Percentiles rank a stretch among this genome's conserved stretches.
Conservation (phyloP, 257 asterid species). For the Pogostemon cablin region DNA sequence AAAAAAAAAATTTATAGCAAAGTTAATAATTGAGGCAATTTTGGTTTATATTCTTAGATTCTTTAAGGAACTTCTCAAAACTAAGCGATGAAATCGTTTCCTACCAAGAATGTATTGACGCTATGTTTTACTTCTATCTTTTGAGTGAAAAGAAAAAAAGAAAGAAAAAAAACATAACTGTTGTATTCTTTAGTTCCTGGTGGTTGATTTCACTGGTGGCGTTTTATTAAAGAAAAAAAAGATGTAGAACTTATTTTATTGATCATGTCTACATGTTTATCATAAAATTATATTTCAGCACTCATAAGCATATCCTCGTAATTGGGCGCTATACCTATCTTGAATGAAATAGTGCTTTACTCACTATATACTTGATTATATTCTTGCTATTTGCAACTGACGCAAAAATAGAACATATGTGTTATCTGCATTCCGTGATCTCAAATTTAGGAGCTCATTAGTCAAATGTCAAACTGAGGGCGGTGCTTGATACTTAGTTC, state of each 20-base stretch:
- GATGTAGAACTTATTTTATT: not conserved
- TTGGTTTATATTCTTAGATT: not conserved
- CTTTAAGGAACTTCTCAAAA: too few species aligned
- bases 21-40: not conserved
- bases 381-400: not conserved
- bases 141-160: not conserved
- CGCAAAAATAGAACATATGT: not conserved
- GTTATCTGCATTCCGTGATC: not conserved
- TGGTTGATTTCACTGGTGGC: not conserved
- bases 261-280: not conserved
- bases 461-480: not conserved
- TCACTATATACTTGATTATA: not conserved
- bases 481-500: not conserved
- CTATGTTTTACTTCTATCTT: not conserved
- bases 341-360: not conserved
- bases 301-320: not conserved
- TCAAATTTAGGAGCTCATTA: not conserved
- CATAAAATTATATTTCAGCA: not conserved
- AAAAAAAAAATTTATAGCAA: not conserved
- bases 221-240: not conserved
- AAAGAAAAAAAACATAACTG: not conserved
- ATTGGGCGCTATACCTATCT: conserved; percentile 15
- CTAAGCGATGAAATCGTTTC: not conserved
- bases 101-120: not conserved
- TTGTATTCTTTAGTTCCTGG: not conserved